Conservation (phyloP, 2,329 filamentous ascomycete genomes). For the Aspergillus ruber region DNA sequence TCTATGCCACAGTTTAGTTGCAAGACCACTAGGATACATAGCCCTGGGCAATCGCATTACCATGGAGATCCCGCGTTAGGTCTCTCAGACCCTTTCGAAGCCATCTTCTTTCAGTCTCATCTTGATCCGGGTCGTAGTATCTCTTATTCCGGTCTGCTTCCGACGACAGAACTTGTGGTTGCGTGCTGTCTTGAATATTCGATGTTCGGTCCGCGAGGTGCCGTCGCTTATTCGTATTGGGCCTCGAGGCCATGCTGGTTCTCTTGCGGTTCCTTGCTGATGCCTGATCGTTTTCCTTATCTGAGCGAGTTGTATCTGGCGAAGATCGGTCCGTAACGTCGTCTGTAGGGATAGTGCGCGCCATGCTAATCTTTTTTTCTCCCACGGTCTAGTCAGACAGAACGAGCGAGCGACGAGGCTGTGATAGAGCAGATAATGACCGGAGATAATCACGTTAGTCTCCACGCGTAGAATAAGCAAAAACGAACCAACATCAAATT, state of each 20-base stretch:
- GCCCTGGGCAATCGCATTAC: conserved; percentile 28
- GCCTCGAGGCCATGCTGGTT: conserved; percentile 35
- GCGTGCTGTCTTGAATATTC: conserved; percentile 17
- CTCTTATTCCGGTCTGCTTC: conserved; percentile 36
- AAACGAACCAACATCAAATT: neutral
- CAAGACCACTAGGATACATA: neutral
- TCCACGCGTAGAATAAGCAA: neutral
- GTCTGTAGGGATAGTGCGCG: conserved; percentile 12
- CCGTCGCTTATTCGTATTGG: conserved; percentile 37
- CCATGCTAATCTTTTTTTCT: conserved; percentile 17
- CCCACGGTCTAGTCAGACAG: neutral
- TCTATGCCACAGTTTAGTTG: conserved; percentile 40
- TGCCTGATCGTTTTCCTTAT: conserved; percentile 43
- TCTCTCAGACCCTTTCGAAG: conserved; percentile 65
- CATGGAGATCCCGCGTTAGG: conserved; percentile 56
- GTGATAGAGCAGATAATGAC: too few relatives aligned
- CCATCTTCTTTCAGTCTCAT: conserved; percentile 63
- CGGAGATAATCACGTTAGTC: too few relatives aligned
- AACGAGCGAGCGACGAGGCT: neutral
- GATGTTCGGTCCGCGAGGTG: conserved; percentile 33
- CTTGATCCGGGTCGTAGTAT: conserved; percentile 77
- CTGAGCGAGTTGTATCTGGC: conserved; percentile 33
- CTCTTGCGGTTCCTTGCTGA: conserved; percentile 35
- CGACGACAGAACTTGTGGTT: conserved; percentile 22
- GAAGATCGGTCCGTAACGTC: conserved; percentile 21